These are phyloP conservation scores for Citrus glauca DNA, from an alignment of 345 rosid genomes.

Conservation along the genomic window DNA sequence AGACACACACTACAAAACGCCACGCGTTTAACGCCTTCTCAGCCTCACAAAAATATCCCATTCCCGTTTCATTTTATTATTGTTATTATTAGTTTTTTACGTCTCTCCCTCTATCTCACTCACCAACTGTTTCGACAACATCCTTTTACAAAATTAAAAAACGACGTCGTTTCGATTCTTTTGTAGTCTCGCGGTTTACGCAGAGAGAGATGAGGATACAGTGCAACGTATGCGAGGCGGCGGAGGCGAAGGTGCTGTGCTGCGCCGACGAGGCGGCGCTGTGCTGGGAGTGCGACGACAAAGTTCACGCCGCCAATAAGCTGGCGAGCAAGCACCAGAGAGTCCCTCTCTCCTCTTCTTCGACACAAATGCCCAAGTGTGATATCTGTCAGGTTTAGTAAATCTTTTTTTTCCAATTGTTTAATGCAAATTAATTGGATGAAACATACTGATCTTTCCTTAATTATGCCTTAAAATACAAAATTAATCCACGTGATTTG, in stretches of 20 bases:
- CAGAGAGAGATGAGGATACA: constrained; percentile 70
- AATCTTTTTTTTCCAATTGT: neutral
- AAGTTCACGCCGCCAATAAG: constrained; percentile 94
- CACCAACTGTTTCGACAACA: no score
- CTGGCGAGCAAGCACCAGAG: constrained; percentile 96
- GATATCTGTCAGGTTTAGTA: constrained; percentile 82
- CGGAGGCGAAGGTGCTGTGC: constrained; percentile 91
- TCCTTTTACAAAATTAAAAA: neutral
- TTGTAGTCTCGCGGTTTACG: neutral
- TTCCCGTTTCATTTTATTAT: neutral
- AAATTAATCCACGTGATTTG: neutral
- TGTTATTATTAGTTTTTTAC: no score
- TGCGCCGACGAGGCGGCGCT: constrained; percentile 99
- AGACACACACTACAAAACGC: neutral
- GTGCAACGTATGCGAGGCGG: constrained; percentile 93
- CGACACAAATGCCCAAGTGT: constrained; percentile 83
- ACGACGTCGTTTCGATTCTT: neutral
- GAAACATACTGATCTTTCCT: neutral
- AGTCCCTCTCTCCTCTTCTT: constrained; percentile 63
- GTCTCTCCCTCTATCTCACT: neutral
- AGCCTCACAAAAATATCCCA: constrained; percentile 12
- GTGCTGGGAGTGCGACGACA: constrained; percentile 86
- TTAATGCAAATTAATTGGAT: neutral
- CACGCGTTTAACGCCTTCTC: constrained; percentile 16
- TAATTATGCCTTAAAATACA: neutral